phyloP scores from a whole-genome alignment of 1,284 basidiomycete genomes.

The Irpex rosettiformis region DNA sequence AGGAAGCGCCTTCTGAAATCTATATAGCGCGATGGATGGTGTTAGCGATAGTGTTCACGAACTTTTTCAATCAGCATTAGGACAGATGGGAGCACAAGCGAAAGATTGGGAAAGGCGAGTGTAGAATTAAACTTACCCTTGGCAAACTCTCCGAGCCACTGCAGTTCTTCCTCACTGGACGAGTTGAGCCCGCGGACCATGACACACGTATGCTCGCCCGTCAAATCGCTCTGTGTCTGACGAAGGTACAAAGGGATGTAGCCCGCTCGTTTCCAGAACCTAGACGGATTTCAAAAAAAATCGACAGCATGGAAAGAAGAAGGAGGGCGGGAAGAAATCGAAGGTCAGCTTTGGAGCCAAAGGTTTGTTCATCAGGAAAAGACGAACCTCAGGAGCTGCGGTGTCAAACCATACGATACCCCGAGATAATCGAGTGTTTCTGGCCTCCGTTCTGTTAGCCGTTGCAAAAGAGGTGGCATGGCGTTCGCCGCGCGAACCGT shows the following conservation, averaged over 20 bases:
- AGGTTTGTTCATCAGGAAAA: no score
- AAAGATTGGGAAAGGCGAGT: conserved; percentile 1
- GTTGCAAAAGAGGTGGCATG: conserved; percentile 94
- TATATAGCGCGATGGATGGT: no score
- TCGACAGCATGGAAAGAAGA: not conserved
- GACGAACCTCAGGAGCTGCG: conserved; percentile 73
- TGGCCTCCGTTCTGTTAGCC: conserved; percentile 87
- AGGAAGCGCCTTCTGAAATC: conserved; percentile 94
- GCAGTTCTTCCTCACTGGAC: conserved; percentile 55
- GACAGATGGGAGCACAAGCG: no score
- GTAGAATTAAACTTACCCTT: conserved; percentile 59
- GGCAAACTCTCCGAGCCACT: conserved; percentile 90
- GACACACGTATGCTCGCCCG: conserved; percentile 95
- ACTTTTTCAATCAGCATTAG: no score
- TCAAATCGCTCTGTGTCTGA: conserved; percentile 92
- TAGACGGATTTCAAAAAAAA: conserved; percentile 21
- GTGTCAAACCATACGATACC: conserved; percentile 93
- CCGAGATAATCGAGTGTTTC: conserved; percentile 94
- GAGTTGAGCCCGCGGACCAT: conserved; percentile 85
- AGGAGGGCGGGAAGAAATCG: not conserved
- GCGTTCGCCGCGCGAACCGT: conserved; percentile 70
- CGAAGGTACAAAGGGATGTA: conserved; percentile 92
- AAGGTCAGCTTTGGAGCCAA: no score
- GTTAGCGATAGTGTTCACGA: no score
- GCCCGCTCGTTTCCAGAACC: conserved; percentile 95